Evolutionary conservation across 164 flowering plant species (phyloP), one percentile per base, ranked within the genome.

Genomic region (Platanus orientalis): DNA sequence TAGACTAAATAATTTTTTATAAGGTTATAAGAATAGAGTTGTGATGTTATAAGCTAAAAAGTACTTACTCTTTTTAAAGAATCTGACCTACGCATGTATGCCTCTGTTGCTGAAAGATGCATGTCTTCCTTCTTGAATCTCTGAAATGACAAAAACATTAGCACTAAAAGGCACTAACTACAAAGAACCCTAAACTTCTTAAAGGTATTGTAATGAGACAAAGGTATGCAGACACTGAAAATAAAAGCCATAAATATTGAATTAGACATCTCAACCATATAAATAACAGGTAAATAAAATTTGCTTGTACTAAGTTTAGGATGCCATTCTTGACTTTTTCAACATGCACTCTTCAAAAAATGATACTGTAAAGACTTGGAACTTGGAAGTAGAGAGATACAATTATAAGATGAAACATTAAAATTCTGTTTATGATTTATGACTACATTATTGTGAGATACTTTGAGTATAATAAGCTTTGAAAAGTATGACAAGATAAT

Each of bases 61-160:
- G 40, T 30, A 73, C 92, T 83, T 61, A 94, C 99, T 67, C 85
- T 88, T 72, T 80, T 86, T 74, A 94, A 73, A 13, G 96, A 86
- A 77, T 76, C 73, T 63, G 99, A 94, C 74, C 97, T 81, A 45
- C 90, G 81, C 89, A 85, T 84, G 64, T 62, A 89, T 56, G 97
- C 96, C 67, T 91, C 94, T 23, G 96, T 76, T 27, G 88, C 83
- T 55, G 99, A 83, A 51, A 86, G 86, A 65, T 89, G 81, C 78
- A 51, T 73, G 65, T 91, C 97, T 76, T 94, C 99, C 64, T 86
- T 85, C 72, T 83, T 85, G 71, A 94, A 94, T 86, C 83, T 91
- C 99, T 94, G 83, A 28, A 74, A 66, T 14, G 60, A 48, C 10
- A 60, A 26, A 30, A 42, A 47, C 19, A 39, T 20, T 25, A 19